A percentile compares a stretch with the other conserved stretches of the same genome.
Evolutionary conservation across 148 eudicot species (phyloP).

Genomic region (Chenopodium suecicum): DNA sequence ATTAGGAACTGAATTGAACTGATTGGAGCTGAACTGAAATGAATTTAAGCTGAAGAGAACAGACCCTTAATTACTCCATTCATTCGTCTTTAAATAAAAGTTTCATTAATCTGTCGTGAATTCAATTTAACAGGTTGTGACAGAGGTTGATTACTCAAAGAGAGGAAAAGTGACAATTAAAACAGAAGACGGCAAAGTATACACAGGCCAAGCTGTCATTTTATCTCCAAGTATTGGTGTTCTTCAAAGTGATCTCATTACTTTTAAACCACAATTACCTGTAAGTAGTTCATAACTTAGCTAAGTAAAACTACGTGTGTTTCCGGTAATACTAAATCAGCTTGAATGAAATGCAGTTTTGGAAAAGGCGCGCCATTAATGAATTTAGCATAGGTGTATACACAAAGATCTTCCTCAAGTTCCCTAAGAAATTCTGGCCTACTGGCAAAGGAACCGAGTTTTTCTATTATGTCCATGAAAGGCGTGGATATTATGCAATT

Average conservation of each 20-base stretch:
- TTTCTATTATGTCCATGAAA: conserved; percentile 32
- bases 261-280: conserved; percentile 22
- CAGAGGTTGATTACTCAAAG: conserved; percentile 9
- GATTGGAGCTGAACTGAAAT: too few relatives aligned
- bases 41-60: too few relatives aligned
- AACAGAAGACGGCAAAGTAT: conserved; percentile 30
- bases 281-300: conserved; percentile 9
- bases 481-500: conserved; percentile 36
- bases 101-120: too few relatives aligned
- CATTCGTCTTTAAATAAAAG: too few relatives aligned
- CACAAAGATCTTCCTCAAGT: conserved; percentile 35
- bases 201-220: conserved; percentile 21
- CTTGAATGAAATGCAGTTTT: conserved; percentile 19
- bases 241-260: conserved; percentile 33
- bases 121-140: conserved; percentile 24
- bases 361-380: conserved; percentile 30
- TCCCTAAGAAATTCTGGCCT: conserved; percentile 38
- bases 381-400: conserved; percentile 29
- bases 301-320: too few relatives aligned
- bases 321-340: too few relatives aligned
- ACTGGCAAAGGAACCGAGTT: conserved; percentile 26
- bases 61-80: too few relatives aligned
- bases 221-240: conserved; percentile 33
- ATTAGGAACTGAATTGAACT: too few relatives aligned
- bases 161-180: conserved; percentile 9